A percentile compares a stretch with the other conserved stretches of the same genome.
These are phyloP conservation scores for Trichosporon sp. DNA, from an alignment of 1,284 basidiomycete genomes.

Conservation along the genomic window DNA sequence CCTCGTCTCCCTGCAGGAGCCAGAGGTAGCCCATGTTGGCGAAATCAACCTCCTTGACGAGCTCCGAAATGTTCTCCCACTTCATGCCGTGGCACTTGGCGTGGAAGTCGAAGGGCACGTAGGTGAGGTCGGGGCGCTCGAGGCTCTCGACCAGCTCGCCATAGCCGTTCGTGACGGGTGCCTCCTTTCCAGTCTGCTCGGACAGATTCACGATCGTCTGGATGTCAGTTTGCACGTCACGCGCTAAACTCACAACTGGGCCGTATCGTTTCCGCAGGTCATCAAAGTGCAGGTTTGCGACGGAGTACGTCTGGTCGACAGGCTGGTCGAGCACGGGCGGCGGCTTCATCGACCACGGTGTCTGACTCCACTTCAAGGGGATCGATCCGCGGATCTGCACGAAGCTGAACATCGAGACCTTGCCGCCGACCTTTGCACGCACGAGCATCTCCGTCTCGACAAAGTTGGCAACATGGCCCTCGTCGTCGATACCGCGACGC, in stretches of 20 bases:
- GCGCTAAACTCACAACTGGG: conserved; percentile 58
- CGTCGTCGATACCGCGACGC: conserved; percentile 54
- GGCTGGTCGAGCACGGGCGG: conserved; percentile 77
- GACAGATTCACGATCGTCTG: conserved; percentile 83
- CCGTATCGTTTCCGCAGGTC: conserved; percentile 68
- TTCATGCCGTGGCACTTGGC: conserved; percentile 58
- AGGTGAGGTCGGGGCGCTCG: conserved; percentile 60
- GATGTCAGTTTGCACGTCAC: conserved; percentile 8
- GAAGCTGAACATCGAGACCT: conserved; percentile 74
- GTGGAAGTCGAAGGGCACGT: conserved; percentile 77
- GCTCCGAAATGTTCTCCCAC: conserved; percentile 81
- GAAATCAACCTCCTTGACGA: conserved; percentile 71
- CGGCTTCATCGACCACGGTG: conserved; percentile 71
- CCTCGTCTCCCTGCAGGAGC: conserved; percentile 65
- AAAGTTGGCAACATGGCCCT: conserved; percentile 56
- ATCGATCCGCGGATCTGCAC: conserved; percentile 87
- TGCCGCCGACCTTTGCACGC: conserved; percentile 61
- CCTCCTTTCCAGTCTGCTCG: conserved; percentile 85
- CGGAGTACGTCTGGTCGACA: conserved; percentile 64
- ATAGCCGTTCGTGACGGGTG: conserved; percentile 71
- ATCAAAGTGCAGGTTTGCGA: conserved; percentile 70
- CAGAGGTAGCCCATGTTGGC: conserved; percentile 81
- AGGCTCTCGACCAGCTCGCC: conserved; percentile 63
- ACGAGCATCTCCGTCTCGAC: conserved; percentile 63
- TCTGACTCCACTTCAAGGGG: conserved; percentile 81